Base-by-base conservation (phyloP, 192 early-diverging fungal species). In the Coemansia sp. region DNA sequence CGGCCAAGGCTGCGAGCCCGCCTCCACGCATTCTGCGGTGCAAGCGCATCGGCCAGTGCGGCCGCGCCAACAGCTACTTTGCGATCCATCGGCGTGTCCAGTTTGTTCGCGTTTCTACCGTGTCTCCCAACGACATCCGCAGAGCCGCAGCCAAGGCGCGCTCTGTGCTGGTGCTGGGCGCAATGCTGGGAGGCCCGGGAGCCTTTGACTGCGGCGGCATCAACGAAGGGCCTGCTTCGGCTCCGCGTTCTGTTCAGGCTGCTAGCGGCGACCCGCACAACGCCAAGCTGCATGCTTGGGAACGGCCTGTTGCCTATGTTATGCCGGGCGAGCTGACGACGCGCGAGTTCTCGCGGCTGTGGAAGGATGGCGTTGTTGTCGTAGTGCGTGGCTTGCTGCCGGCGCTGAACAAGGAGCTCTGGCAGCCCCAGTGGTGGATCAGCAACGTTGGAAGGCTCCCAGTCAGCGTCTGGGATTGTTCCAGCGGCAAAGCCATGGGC, bases 391-490 rank as follows among this genome's bases (percentile, higher is more conserved):
- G 65, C 2, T 61, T 83, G 11, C 58, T 83, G 51, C 6, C 16
- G 0, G 24, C 5, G 30, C 60, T 77, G 16, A 34, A 77, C 4
- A 36, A 36, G 7, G 39, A 39, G 30, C 53, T 71, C 15, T 83
- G 80, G 80, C 26, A 35, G 59, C 80, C 80, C 0, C 39, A 68
- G 16, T 77, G 72, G 71, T 77, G 75, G 76, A 74, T 51, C 35
- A 64, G 16, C 57, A 70, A 57, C 5, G 60, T 61, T 26, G 87
- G 88, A 10, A 16, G 45, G 5, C 85, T 89, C 46, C 14, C 33
- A 10, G 79, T 88, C 45, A 66, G 41, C 34, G 75, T 92, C 14
- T 73, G 87, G 15, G 85, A 92, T 67, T 89, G 88, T 58, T 63
- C 41, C 4, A 60, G 68, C 2, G 66, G 62, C 10, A 57, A 56